Evolutionary conservation across 257 asterid species (phyloP), one percentile per base, ranked within the genome.

Genomic region (Solanum pimpinellifolium): DNA sequence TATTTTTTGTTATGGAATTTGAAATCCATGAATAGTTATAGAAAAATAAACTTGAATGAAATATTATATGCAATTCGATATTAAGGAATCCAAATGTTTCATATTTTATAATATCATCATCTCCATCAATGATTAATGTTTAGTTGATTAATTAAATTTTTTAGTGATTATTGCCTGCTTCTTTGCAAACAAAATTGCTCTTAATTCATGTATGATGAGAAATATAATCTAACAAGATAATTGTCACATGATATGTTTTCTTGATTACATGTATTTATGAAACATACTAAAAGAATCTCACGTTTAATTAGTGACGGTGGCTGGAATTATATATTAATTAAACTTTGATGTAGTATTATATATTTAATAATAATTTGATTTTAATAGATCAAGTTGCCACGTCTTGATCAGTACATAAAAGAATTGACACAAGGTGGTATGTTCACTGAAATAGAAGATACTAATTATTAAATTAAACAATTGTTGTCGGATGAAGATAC

Each of bases 391-490:
- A 85, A 41, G 46, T 85, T 68, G 81, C 44, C 81, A 85, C 81
- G 77, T 84, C 86, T 84, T 84, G 77, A 84, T 84, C 86, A 84
- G 35, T 84, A 60, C 60, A 84, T 75, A 75, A 75, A 75, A 75
- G 59, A 23, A 75, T 75, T 41, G 83, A 11, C 9, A 11, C 9
- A 73, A 73, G 80, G 80, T 73, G 47, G 29, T 70, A 35, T 73
- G 81, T 73, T 77, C 62, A 44, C 83, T 77, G 83, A 77, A 77
- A 77, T 15, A 25, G 84, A 78, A 78, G 15, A 77, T 44, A 14
- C 84, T 15, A 16, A 46, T 27, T 25, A 11, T 75, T 29, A 21
- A 21, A 75, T 21, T 75, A 78, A 27, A 78, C n/a, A 78, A 27
- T 20, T 77, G n/a, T 78, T 78, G 66, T 78, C 41, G 16, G 8